Percentiles rank a stretch among this genome's conserved stretches.
Evolutionary conservation across 495 filamentous ascomycete genomes (phyloP).

Genomic region (Neurospora africana): DNA sequence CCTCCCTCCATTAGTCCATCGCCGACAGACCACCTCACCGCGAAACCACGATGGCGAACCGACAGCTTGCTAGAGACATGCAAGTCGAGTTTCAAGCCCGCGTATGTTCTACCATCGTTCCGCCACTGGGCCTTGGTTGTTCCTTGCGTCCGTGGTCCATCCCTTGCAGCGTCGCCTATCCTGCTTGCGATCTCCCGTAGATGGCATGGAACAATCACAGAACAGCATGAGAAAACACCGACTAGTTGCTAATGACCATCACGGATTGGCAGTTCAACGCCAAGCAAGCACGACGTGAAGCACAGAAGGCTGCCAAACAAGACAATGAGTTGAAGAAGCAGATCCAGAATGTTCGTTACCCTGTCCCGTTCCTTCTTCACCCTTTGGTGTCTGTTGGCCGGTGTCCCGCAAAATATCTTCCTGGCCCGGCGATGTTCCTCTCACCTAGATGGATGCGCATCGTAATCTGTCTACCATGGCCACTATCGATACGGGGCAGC

Average conservation of each 20-base stretch:
- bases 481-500: constrained; percentile 1
- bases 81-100: constrained; percentile 43
- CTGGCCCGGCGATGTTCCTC: neutral
- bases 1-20: neutral
- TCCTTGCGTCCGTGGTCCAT: neutral
- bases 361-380: neutral
- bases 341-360: constrained; percentile 55
- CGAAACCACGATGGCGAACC: constrained; percentile 34
- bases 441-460: neutral
- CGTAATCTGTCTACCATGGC: neutral
- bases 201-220: neutral
- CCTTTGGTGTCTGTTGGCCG: neutral
- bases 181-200: neutral
- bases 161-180: neutral
- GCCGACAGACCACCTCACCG: neutral
- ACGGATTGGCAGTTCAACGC: constrained; percentile 56
- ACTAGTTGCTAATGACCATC: neutral
- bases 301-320: constrained; percentile 71
- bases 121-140: neutral
- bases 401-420: neutral
- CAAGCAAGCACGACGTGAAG: constrained; percentile 72
- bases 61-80: constrained; percentile 41
- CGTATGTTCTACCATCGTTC: constrained; percentile 19
- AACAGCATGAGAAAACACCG: neutral
- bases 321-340: constrained; percentile 73